Conservation (phyloP, 208 protist genomes). For the Leishmania major region DNA sequence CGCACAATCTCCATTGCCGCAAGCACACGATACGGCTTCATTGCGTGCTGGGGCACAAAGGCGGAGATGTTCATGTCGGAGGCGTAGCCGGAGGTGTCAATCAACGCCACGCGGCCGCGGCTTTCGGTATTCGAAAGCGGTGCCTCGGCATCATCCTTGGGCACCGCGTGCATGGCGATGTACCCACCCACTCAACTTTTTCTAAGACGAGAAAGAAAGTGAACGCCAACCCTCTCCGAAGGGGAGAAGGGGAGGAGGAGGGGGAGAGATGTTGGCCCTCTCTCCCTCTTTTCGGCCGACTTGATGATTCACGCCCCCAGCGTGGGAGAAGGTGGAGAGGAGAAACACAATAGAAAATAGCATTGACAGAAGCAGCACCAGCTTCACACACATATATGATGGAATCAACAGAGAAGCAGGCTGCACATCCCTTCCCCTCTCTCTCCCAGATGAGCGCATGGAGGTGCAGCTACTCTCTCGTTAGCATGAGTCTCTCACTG, state of each 20-base stretch:
- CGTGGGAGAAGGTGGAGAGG: not conserved
- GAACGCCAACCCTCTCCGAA: not conserved
- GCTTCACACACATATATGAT: not conserved
- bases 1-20: slow-evolving; percentile 84
- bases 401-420: not conserved
- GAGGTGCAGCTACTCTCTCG: not conserved
- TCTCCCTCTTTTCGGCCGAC: not conserved
- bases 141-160: not conserved
- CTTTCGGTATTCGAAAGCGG: not conserved
- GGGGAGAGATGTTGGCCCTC: not conserved
- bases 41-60: slow-evolving; percentile 87
- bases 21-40: slow-evolving; percentile 89
- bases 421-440: not conserved
- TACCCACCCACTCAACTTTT: not conserved
- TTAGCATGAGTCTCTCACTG: not conserved
- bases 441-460: not conserved
- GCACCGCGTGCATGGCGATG: not conserved
- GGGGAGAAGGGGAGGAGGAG: not conserved
- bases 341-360: not conserved
- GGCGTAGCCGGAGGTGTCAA: slow-evolving; percentile 84
- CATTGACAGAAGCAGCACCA: not conserved
- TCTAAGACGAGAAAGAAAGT: not conserved
- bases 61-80: slow-evolving; percentile 88
- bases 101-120: slow-evolving; percentile 48
- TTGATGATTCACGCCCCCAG: not conserved